Evolutionary conservation across 2,329 filamentous ascomycete genomes (phyloP), one percentile per base, ranked within the genome.

Genomic region (Graphiopsis chlorocephala): DNA sequence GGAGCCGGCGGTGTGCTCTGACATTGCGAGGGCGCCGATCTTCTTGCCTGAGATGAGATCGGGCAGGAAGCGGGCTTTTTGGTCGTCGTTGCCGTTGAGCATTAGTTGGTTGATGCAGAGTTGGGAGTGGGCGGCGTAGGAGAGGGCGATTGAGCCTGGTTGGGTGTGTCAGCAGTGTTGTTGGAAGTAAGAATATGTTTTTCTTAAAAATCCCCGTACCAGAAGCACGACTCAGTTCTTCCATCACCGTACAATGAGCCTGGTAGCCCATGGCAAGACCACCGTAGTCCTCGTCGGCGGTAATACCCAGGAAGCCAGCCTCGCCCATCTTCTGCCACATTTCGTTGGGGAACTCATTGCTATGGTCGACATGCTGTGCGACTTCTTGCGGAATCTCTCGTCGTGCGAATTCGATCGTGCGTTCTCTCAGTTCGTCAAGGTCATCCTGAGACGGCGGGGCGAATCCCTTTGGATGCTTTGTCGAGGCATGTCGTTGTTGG

Each of bases 281-380:
- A 42, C 95, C 95, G 61, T 95, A 92, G 64, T 92, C 90, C 79
- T 97, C 93, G 73, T 97, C 92, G 20, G 92, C 95, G 10, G 95
- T 98, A 72, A 97, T 91, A 65, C 95, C 95, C 29, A 98, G 85
- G 71, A 98, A 90, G 7, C 87, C 95, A 35, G 95, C 95, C 69
- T 93, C 90, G 67, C 95, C 95, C 58, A 99, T 83, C 80, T 97
- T 97, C 77, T 85, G 83, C 95, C 95, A 99, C 90, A 99, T 94
- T 7, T 90, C 88, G 59, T 87, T 85, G 3, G 95, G 95, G 77
- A 99, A 99, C 57, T 87, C 88, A 84, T 98, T 98, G 74, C 84
- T 84, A 74, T 86, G 86, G 80, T 99, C 94, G n/a, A 93, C 96
- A 64, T 82, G 82, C 12, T 91, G 85, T 0, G 94, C 95, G 15